phyloP scores from a whole-genome alignment of 2,329 filamentous ascomycete species.

The Pestalotiopsis sp. region DNA sequence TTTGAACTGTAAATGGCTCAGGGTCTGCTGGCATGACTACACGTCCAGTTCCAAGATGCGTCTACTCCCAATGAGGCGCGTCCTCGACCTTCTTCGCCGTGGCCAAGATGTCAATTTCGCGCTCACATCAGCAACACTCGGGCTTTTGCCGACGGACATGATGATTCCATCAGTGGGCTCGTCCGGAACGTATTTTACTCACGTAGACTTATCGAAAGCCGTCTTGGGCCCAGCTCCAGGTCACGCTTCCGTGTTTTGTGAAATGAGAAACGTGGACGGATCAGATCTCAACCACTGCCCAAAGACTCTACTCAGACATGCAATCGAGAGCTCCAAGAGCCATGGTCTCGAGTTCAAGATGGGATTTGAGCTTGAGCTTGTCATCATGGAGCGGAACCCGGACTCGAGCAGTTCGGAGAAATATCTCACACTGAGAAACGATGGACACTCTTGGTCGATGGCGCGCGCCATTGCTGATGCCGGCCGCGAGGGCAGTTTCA shows the following conservation, averaged over 20 bases:
- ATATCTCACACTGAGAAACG: slow-evolving; percentile 51
- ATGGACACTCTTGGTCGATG: slow-evolving; percentile 73
- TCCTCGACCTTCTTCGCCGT: slow-evolving; percentile 49
- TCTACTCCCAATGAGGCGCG: slow-evolving; percentile 66
- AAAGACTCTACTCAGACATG: slow-evolving; percentile 60
- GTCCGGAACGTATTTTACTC: slow-evolving; percentile 67
- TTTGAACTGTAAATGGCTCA: slow-evolving; percentile 64
- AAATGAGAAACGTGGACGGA: slow-evolving; percentile 64
- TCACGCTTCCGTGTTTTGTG: slow-evolving; percentile 68
- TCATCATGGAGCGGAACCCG: slow-evolving; percentile 61
- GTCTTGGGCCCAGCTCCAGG: slow-evolving; percentile 59
- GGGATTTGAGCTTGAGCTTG: slow-evolving; percentile 83
- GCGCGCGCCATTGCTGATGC: slow-evolving; percentile 65
- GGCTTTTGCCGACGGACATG: slow-evolving; percentile 69
- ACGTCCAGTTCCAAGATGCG: slow-evolving; percentile 70
- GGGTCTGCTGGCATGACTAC: slow-evolving; percentile 79
- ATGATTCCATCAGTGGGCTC: slow-evolving; percentile 56
- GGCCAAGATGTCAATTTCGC: slow-evolving; percentile 53
- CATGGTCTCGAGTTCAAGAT: slow-evolving; percentile 63
- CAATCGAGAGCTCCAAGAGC: slow-evolving; percentile 53
- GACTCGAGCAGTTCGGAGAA: slow-evolving; percentile 31
- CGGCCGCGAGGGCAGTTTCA: slow-evolving; percentile 40
- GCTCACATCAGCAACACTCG: slow-evolving; percentile 66
- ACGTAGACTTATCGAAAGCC: slow-evolving; percentile 68
- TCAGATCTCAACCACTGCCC: slow-evolving; percentile 62